A percentile compares a stretch with the other conserved stretches of the same genome.
Conservation (phyloP, 192 early-diverging fungal species). For the Oehlia diaphana region DNA sequence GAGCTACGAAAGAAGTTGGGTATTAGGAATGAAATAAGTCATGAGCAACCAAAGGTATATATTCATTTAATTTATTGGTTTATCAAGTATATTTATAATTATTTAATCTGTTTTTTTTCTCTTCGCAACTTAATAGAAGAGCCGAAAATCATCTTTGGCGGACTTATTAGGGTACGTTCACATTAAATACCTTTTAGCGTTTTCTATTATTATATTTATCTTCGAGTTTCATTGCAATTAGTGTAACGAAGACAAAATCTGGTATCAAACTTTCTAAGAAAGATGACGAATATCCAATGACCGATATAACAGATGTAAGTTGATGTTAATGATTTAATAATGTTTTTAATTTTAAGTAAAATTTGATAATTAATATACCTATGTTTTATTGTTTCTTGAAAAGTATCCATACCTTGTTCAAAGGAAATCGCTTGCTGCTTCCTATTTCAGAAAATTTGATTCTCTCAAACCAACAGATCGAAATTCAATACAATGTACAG, state of each 20-base stretch:
- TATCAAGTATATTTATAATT: not conserved
- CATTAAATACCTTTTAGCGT: not conserved
- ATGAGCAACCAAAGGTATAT: not conserved
- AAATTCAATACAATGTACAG: not conserved
- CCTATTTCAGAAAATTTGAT: not conserved
- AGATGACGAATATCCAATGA: conserved; percentile 34
- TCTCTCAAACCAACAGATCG: not conserved
- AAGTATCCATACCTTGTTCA: not conserved
- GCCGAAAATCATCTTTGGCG: conserved; percentile 40
- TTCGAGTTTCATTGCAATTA: conserved; percentile 16
- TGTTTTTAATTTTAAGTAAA: not conserved
- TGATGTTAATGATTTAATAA: not conserved
- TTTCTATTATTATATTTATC: not conserved
- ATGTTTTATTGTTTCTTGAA: not conserved
- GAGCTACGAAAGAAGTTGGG: conserved; percentile 68
- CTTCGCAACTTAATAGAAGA: conserved; percentile 33
- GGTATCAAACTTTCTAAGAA: conserved; percentile 47
- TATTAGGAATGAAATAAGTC: conserved; percentile 55
- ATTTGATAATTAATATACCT: not conserved
- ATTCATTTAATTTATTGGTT: not conserved
- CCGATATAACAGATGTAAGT: conserved; percentile 5
- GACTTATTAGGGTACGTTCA: conserved; percentile 40
- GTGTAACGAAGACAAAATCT: conserved; percentile 64
- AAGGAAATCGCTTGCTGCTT: not conserved
- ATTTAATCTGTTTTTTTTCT: conserved; percentile 43